Conservation (phyloP, 257 asterid species). For the Ballota nigra region DNA sequence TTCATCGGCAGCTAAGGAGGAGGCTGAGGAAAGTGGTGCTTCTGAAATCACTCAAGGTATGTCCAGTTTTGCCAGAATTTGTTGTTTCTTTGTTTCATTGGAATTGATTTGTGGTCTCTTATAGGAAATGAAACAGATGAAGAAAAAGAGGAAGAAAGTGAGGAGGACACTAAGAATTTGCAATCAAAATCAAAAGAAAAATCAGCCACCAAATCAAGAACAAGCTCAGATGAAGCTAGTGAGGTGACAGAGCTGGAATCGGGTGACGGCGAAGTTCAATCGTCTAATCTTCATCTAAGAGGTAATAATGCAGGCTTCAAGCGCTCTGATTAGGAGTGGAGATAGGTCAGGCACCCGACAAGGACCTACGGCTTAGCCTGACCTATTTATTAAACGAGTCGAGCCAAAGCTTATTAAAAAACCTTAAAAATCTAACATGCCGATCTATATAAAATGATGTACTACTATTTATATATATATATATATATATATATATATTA, state of each 20-base stretch:
- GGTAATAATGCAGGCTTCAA: slow-evolving; percentile 30
- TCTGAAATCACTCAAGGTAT: slow-evolving; percentile 78
- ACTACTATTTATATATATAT: too few relatives aligned
- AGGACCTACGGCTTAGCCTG: too few relatives aligned
- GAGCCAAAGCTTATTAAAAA: too few relatives aligned
- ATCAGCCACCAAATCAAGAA: slow-evolving; percentile 27
- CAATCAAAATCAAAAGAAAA: slow-evolving; percentile 35
- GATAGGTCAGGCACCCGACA: too few relatives aligned
- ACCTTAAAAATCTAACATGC: too few relatives aligned
- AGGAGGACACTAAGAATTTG: slow-evolving; percentile 27
- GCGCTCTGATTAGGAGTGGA: too few relatives aligned
- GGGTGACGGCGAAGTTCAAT: slow-evolving; percentile 69
- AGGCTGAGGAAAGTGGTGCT: slow-evolving; percentile 47
- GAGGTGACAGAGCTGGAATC: slow-evolving; percentile 47
- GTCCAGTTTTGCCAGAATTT: not conserved
- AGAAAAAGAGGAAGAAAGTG: slow-evolving; percentile 49
- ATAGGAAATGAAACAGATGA: slow-evolving; percentile 47
- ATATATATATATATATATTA: too few relatives aligned
- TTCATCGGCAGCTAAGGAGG: slow-evolving; percentile 39
- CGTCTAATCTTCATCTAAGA: slow-evolving; percentile 34
- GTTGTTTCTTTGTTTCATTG: not conserved
- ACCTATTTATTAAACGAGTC: too few relatives aligned
- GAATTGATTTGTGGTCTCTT: slow-evolving; percentile 4
- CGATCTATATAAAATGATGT: too few relatives aligned
- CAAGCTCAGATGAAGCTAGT: slow-evolving; percentile 49